Evolutionary conservation across 345 rosid species (phyloP), one percentile per base, ranked within the genome.

Genomic region (Sonneratia caseolaris): DNA sequence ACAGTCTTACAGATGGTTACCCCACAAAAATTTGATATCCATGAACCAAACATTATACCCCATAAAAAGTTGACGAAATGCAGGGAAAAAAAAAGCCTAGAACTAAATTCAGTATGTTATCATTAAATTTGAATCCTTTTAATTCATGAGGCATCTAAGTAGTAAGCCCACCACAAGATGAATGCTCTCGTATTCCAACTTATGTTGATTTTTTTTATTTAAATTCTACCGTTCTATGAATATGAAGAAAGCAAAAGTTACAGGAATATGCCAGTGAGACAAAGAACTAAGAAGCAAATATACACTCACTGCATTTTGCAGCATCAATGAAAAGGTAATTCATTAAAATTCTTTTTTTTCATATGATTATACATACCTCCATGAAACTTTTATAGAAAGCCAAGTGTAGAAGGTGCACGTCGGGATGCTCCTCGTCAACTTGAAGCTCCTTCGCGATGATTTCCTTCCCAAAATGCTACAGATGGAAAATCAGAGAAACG

Each of bases 381-480:
- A 95, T 88, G 81, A 95, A 95, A 81, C 89, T 95, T 81, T 86
- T 92, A 84, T 92, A 95, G 73, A 92, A 75, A 68, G 97, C 92
- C 76, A 92, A 75, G 84, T 77, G 92, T 73, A 92, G 72, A 24
- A 90, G 82, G 37, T 79, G 89, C 77, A 85, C 99, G 79, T 95
- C 88, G 0, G 89, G 96, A 62, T 94, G 98, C 35, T 76, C 87
- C 81, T 92, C 87, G 6, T 82, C 86, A 69, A 89, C 86, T 37
- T 79, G 83, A 55, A 95, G 92, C 77, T 95, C 99, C 81, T 88
- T 90, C 5, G 96, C 93, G 55, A 95, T 86, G 61, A 95, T 88
- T 91, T 92, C 99, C 74, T 90, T 89, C 6, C 99, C 98, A 81
- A 92, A 92, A 80, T 95, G 99, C 96, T 95, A 66, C 47, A 68